phyloP scores from a whole-genome alignment of 345 rosid genomes.

The Gossypium sturtianum region DNA sequence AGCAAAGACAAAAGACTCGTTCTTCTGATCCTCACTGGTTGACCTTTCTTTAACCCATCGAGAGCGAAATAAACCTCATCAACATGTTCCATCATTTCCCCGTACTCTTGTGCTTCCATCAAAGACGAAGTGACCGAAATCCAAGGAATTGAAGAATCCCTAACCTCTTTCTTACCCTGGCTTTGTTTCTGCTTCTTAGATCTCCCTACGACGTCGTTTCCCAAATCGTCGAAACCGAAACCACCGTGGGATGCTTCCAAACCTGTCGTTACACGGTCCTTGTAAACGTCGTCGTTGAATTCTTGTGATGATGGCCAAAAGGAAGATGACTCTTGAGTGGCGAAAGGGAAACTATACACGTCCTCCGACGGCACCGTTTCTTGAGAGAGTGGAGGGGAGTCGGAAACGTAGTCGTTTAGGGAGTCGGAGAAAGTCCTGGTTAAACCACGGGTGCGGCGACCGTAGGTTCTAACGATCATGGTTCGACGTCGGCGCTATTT shows the following conservation, averaged over 20 bases:
- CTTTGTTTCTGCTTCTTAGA: constrained; percentile 50
- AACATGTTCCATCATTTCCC: constrained; percentile 97
- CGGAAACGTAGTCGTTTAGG: constrained; percentile 37
- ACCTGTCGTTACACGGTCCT: constrained; percentile 2
- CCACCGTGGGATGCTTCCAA: constrained; percentile 13
- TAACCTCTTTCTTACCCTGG: constrained; percentile 10
- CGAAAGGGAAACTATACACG: constrained; percentile 43
- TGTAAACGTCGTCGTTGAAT: constrained; percentile 10
- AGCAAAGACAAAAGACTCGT: constrained; percentile 76
- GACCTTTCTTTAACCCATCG: constrained; percentile 81
- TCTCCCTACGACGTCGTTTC: constrained; percentile 34
- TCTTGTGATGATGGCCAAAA: constrained; percentile 43
- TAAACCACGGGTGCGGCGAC: constrained; percentile 69
- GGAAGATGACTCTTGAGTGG: constrained; percentile 73
- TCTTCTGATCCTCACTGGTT: constrained; percentile 73
- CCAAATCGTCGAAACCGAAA: constrained; percentile 15
- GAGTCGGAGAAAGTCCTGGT: constrained; percentile 45
- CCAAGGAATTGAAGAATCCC: constrained; percentile 21
- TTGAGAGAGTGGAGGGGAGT: constrained; percentile 41
- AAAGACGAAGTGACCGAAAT: constrained; percentile 56
- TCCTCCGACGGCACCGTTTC: constrained; percentile 47
- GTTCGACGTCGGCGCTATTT: constrained; percentile 10
- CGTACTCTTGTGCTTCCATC: constrained; percentile 96
- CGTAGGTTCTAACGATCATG: constrained; percentile 91
- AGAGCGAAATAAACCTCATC: constrained; percentile 96